A percentile compares a stretch with the other conserved stretches of the same genome.
These are phyloP conservation scores for Paracoccidioides brasiliensis DNA, from an alignment of 2,329 filamentous ascomycete genomes.

Conservation along the genomic window DNA sequence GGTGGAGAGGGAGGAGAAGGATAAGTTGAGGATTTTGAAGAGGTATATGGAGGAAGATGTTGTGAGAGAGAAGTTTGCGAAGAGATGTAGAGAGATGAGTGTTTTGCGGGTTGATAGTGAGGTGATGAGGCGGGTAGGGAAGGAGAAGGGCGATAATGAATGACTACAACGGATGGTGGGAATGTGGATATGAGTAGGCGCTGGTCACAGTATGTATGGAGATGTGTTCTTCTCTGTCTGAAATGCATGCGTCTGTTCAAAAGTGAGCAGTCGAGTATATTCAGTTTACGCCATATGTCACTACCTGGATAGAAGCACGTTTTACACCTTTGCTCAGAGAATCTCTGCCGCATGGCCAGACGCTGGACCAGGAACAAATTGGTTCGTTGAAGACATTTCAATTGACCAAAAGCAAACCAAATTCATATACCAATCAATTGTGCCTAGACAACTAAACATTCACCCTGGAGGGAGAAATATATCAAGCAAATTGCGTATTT, in stretches of 20 bases:
- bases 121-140: constrained; percentile 8
- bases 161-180: background rate
- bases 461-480: too few relatives aligned
- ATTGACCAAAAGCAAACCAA: too few relatives aligned
- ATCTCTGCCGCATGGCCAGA: too few relatives aligned
- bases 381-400: too few relatives aligned
- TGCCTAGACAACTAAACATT: too few relatives aligned
- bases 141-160: background rate
- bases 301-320: background rate
- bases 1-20: constrained; percentile 30
- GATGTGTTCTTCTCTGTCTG: too few relatives aligned
- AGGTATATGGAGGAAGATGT: constrained; percentile 30
- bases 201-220: too few relatives aligned
- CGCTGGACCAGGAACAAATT: too few relatives aligned
- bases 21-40: constrained; percentile 15
- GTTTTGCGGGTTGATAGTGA: constrained; percentile 14
- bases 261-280: background rate
- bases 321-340: too few relatives aligned
- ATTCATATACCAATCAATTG: too few relatives aligned
- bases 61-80: constrained; percentile 23
- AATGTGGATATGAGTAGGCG: background rate
- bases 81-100: constrained; percentile 20
- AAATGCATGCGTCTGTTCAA: background rate
- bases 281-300: background rate
- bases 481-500: too few relatives aligned